Evolutionary conservation across 805 yeast species (phyloP).

Genomic region (Peterozyma xylosa): DNA sequence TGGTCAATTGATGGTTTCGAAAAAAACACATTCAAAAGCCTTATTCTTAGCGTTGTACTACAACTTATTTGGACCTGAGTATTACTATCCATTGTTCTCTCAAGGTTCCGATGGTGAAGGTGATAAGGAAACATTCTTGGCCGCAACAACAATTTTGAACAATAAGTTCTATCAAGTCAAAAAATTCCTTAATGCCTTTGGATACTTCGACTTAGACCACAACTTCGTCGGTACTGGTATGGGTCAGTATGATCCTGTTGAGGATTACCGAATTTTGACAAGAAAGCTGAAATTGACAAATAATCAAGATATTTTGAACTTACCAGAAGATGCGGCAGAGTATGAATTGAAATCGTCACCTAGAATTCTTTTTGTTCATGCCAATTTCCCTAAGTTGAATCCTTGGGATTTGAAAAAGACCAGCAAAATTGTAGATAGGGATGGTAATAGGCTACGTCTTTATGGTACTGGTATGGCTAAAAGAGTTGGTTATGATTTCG

Average conservation of each 20-base stretch:
- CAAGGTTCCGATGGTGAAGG: constrained; percentile 44
- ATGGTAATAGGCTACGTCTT: constrained; percentile 43
- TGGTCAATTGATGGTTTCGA: constrained; percentile 55
- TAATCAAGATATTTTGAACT: constrained; percentile 3
- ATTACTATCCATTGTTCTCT: constrained; percentile 46
- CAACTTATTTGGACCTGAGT: constrained; percentile 51
- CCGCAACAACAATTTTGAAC: constrained; percentile 49
- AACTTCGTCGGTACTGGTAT: constrained; percentile 64
- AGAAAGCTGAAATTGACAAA: constrained; percentile 14
- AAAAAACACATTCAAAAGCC: constrained; percentile 44
- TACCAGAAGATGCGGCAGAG: constrained; percentile 6
- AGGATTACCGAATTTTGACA: constrained; percentile 36
- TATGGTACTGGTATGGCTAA: constrained; percentile 51
- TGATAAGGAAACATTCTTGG: constrained; percentile 56
- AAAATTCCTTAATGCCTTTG: constrained; percentile 46
- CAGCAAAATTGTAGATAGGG: constrained; percentile 31
- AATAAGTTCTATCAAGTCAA: constrained; percentile 57
- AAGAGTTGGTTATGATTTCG: constrained; percentile 50
- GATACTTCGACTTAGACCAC: constrained; percentile 31
- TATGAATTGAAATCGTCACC: constrained; percentile 17
- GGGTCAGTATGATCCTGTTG: constrained; percentile 69
- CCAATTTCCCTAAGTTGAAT: constrained; percentile 60
- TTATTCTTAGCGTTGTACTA: constrained; percentile 51
- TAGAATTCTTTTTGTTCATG: constrained; percentile 46
- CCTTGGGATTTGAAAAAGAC: constrained; percentile 45